Conservation (phyloP, 805 yeast genomes). For the Torulaspora delbrueckii region DNA sequence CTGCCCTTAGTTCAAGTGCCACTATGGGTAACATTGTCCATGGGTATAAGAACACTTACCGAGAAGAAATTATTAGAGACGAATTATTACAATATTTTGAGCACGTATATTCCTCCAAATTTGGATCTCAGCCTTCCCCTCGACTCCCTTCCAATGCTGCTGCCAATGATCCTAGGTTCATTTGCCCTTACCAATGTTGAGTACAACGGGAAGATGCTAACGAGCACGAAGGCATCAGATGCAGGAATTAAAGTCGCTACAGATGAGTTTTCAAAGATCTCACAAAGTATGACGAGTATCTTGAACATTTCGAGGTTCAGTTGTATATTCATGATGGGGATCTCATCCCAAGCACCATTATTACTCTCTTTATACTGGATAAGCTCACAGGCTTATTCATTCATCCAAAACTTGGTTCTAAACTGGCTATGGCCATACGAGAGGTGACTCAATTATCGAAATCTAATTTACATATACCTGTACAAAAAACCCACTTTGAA, state of each 20-base stretch:
- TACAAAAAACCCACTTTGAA: conserved; percentile 6
- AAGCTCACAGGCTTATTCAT: conserved; percentile 72
- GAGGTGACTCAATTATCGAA: conserved; percentile 5
- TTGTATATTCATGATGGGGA: conserved; percentile 73
- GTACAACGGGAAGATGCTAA: conserved; percentile 68
- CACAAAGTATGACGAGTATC: conserved; percentile 41
- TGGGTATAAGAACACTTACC: conserved; percentile 67
- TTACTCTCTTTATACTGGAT: conserved; percentile 87
- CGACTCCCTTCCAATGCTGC: conserved; percentile 58
- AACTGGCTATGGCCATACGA: conserved; percentile 57
- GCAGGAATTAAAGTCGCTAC: conserved; percentile 23
- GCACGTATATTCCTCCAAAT: conserved; percentile 41
- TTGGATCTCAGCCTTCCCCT: conserved; percentile 57
- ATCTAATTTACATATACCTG: conserved; percentile 7
- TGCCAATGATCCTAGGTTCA: conserved; percentile 71
- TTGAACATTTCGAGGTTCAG: conserved; percentile 70
- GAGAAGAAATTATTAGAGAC: conserved; percentile 44
- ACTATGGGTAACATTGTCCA: conserved; percentile 74
- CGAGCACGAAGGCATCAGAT: conserved; percentile 25
- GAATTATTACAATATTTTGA: conserved; percentile 16
- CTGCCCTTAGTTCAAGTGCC: conserved; percentile 84
- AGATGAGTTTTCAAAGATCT: conserved; percentile 20
- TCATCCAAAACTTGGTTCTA: conserved; percentile 66
- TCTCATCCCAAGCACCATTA: conserved; percentile 80
- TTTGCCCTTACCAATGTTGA: conserved; percentile 74